Evolutionary conservation across 306 rosid genomes (phyloP).

Genomic region (Sphenostylis stenocarpa): DNA sequence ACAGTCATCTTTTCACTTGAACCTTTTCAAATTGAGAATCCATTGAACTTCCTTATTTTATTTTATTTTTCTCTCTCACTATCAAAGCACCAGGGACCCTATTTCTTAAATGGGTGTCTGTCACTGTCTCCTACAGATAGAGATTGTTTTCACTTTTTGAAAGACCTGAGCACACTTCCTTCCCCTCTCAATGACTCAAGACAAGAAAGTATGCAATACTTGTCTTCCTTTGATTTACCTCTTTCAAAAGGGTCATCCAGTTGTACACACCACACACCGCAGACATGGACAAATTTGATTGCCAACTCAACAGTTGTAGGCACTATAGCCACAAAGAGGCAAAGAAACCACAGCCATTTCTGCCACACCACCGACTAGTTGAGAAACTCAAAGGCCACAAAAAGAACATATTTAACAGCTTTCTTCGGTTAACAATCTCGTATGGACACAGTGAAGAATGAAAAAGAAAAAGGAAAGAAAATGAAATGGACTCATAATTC

Average conservation of each 20-base stretch:
- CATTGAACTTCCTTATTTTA: constrained; percentile 30
- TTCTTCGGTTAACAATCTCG: constrained; percentile 11
- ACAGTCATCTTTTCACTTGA: constrained; percentile 32
- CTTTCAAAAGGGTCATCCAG: constrained; percentile 29
- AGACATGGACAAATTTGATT: background rate
- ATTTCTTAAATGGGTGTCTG: constrained; percentile 58
- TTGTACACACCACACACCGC: constrained; percentile 1
- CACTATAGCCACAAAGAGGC: constrained; percentile 17
- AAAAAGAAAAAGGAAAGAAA: background rate
- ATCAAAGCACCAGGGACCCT: constrained; percentile 47
- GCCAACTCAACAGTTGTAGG: background rate
- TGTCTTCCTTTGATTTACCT: constrained; percentile 42
- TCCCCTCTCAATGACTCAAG: constrained; percentile 24
- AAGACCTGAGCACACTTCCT: constrained; percentile 39
- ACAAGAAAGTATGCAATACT: constrained; percentile 33
- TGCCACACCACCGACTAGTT: constrained; percentile 36
- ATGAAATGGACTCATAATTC: constrained; percentile 8
- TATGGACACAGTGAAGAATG: constrained; percentile 23
- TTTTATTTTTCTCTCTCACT: constrained; percentile 31
- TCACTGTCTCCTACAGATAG: constrained; percentile 60
- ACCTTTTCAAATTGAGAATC: constrained; percentile 43
- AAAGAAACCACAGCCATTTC: constrained; percentile 6
- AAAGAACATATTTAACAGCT: constrained; percentile 25
- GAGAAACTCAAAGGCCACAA: constrained; percentile 40
- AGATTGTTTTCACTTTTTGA: constrained; percentile 53